These are phyloP conservation scores for Annulohypoxylon truncatum DNA, from an alignment of 2,329 filamentous ascomycete species.

Conservation along the genomic window DNA sequence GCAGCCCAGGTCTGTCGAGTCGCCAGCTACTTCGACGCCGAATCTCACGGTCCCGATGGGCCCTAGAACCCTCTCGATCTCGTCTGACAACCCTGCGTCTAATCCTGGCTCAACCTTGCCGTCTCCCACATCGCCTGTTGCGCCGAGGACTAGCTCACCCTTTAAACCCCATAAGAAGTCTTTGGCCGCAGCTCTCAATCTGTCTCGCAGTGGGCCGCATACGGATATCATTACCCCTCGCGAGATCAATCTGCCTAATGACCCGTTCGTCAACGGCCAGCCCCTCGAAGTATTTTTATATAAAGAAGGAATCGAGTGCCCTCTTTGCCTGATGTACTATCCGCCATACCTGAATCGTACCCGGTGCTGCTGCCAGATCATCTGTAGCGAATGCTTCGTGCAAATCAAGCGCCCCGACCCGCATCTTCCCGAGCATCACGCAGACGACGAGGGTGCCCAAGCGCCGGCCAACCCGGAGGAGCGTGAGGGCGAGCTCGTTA, in stretches of 20 bases:
- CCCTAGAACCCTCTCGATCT: constrained; percentile 79
- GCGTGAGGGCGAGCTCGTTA: constrained; percentile 76
- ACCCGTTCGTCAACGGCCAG: constrained; percentile 94
- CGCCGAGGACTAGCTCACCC: constrained; percentile 64
- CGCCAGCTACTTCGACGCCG: constrained; percentile 65
- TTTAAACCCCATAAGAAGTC: constrained; percentile 91
- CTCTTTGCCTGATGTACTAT: constrained; percentile 96
- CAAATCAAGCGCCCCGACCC: constrained; percentile 90
- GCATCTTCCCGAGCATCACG: constrained; percentile 77
- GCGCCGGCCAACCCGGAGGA: constrained; percentile 59
- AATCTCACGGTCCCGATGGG: constrained; percentile 83
- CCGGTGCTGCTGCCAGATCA: constrained; percentile 92
- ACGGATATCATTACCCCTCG: constrained; percentile 78
- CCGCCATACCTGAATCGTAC: constrained; percentile 95
- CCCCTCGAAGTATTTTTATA: constrained; percentile 93
- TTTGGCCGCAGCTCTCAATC: constrained; percentile 81
- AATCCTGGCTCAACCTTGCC: constrained; percentile 71
- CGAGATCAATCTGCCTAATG: constrained; percentile 82
- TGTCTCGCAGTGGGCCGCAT: constrained; percentile 78
- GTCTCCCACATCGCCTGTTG: constrained; percentile 64
- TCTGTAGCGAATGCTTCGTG: constrained; percentile 98
- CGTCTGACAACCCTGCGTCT: constrained; percentile 76
- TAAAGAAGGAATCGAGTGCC: constrained; percentile 89
- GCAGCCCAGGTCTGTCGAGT: constrained; percentile 58
- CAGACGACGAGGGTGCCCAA: constrained; percentile 53